Base-by-base conservation (phyloP, 148 eudicot species). In the Chenopodium berlandieri region DNA sequence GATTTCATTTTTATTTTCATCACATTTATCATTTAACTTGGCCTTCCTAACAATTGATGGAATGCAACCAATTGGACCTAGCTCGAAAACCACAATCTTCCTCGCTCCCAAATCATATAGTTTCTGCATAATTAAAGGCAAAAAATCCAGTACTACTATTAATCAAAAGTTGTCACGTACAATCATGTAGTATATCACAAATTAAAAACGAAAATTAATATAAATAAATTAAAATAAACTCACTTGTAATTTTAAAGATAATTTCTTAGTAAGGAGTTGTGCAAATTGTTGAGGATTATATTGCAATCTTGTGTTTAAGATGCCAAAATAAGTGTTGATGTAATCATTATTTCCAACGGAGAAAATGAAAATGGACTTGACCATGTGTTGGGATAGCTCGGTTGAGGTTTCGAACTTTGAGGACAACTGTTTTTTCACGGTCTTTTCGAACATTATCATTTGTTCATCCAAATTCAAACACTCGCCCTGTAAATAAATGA, bases 41-140 rank as follows among this genome's bases (percentile, higher is more conserved):
- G 50, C 40, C 0, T n/a, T 31, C 77, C 70, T 88, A 10, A 82
- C 82, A 19, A 79, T 44, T 12, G 91, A 82, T 9, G 94, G 92
- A 20, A 90, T 82, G 85, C 97, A 93, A 16, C 97, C 97, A 68
- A 91, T 72, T 0, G 93, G 93, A 3, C 92, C 91, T 4, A 93
- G 48, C 77, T 90, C 88, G 50, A 90, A 91, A 81, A 86, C 67
- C 1, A 92, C 82, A 5, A 91, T 50, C 81, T 91, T 93, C 81
- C 95, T 88, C 4, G 91, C 91, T 76, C 94, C 91, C 27, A 87
- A 74, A 0, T 40, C 14, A 70, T 91, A 85, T 77, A 91, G 76
- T 25, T 79, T 83, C 94, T 89, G 79, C 56, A 48, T 48, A 9
- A 1, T 48, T 48, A 9, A 9, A 48, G 3, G 3, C 2, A 48